Evolutionary conservation across 108 stramenopile species (phyloP).

Genomic region (Phaeodactylum tricornutum): DNA sequence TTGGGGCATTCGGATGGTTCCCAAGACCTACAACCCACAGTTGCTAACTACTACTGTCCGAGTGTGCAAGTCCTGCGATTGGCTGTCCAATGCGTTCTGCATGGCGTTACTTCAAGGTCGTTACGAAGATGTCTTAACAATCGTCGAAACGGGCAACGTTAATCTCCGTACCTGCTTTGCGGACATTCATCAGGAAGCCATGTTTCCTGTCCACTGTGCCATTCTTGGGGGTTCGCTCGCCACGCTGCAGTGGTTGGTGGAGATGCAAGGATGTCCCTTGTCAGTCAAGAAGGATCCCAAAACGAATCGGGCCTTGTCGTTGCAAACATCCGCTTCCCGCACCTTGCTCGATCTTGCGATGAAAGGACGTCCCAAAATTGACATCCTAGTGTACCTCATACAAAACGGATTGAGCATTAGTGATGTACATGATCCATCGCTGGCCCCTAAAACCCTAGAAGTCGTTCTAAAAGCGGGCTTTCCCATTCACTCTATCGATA

Average conservation of each 20-base stretch:
- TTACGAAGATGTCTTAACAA: slow-evolving; percentile 27
- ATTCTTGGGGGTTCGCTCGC: slow-evolving; percentile 48
- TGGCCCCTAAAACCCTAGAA: slow-evolving; percentile 52
- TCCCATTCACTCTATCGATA: not conserved
- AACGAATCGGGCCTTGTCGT: slow-evolving; percentile 10
- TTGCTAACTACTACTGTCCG: too few species aligned
- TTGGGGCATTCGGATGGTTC: slow-evolving; percentile 53
- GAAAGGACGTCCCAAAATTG: slow-evolving; percentile 38
- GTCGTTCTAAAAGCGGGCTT: slow-evolving; percentile 10
- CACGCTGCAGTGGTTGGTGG: slow-evolving; percentile 67
- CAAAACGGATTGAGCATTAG: slow-evolving; percentile 13
- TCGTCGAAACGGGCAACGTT: slow-evolving; percentile 61
- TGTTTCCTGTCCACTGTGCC: slow-evolving; percentile 72
- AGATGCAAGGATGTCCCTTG: slow-evolving; percentile 60
- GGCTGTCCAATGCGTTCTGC: slow-evolving; percentile 54
- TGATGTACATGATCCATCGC: slow-evolving; percentile 22
- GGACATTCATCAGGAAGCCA: slow-evolving; percentile 39
- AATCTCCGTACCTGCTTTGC: slow-evolving; percentile 62
- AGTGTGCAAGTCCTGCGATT: slow-evolving; percentile 59
- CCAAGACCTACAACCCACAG: slow-evolving; percentile 48
- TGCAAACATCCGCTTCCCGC: slow-evolving; percentile 24
- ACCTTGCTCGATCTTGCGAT: slow-evolving; percentile 40
- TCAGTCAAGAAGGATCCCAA: slow-evolving; percentile 11
- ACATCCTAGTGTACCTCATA: slow-evolving; percentile 32
- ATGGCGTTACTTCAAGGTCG: slow-evolving; percentile 54